A percentile compares a stretch with the other conserved stretches of the same genome.
Conservation (phyloP, 768 basidiomycete species). For the Trametes meyenii region DNA sequence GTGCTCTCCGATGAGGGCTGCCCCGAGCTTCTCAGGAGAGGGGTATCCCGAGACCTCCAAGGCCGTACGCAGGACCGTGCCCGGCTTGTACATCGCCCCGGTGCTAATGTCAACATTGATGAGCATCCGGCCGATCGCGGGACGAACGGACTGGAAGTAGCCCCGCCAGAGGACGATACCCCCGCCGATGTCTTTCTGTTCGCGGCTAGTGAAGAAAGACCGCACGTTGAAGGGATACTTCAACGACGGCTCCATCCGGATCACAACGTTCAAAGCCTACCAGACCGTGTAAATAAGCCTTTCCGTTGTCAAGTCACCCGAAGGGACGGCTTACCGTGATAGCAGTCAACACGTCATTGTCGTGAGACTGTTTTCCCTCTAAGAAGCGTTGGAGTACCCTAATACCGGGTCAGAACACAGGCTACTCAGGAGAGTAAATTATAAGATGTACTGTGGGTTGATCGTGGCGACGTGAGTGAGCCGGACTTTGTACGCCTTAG, state of each 20-base stretch:
- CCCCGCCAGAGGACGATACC: slow-evolving; percentile 79
- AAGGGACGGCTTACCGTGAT: slow-evolving; percentile 51
- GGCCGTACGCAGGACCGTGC: slow-evolving; percentile 59
- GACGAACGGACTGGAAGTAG: slow-evolving; percentile 79
- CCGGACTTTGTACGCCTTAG: slow-evolving; percentile 69
- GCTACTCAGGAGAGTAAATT: neutral
- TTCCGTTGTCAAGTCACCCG: neutral
- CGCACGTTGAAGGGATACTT: slow-evolving; percentile 73
- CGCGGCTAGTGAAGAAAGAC: slow-evolving; percentile 69
- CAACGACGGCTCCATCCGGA: slow-evolving; percentile 73
- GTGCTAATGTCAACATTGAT: slow-evolving; percentile 82
- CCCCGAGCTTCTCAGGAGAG: slow-evolving; percentile 8
- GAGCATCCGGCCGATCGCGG: slow-evolving; percentile 61
- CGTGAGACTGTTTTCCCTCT: slow-evolving; percentile 63
- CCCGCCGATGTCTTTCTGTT: slow-evolving; percentile 54
- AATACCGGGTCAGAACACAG: slow-evolving; percentile 3
- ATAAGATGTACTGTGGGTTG: slow-evolving; percentile 72
- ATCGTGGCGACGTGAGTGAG: slow-evolving; percentile 74
- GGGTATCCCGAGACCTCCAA: slow-evolving; percentile 52
- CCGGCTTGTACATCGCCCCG: slow-evolving; percentile 73
- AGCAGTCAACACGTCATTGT: slow-evolving; percentile 68
- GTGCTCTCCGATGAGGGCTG: too few relatives aligned
- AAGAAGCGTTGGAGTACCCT: slow-evolving; percentile 71
- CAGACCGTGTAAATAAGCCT: neutral
- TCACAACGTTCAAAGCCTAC: slow-evolving; percentile 73